Base-by-base conservation (phyloP, 331 rosid genomes). In the Malus hybrid region DNA sequence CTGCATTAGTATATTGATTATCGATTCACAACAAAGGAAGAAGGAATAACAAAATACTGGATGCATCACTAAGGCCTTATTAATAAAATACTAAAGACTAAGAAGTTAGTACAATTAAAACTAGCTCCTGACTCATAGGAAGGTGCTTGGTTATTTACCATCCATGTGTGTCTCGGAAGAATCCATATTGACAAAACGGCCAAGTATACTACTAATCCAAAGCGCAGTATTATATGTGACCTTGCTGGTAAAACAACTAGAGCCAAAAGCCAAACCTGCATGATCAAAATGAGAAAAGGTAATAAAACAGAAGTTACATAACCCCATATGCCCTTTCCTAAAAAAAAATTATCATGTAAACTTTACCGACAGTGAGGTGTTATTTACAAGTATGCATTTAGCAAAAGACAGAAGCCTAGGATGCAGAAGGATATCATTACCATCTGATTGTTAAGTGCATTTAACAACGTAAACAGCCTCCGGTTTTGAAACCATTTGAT, bases 261-360 rank as follows among this genome's bases (percentile, higher is more conserved):
- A 76, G 89, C 97, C 87, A 94, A 85, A 78, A 94, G 96, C 99
- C 99, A 94, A 78, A 91, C 89, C 97, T 94, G 89, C 74, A 84
- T 63, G 75, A 71, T 28, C 72, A 82, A 68, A 33, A 68, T 3
- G 22, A 56, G 28, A 18, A 30, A 30, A 74, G 32, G 70, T 68
- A 36, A 29, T 13, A 24, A 3, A 56, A 48, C 73, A 76, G n/a
- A 33, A 75, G 18, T 13, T 72, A 36, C 50, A 55, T 13, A 56
- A 44, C 50, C 1, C 0, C 50, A 50, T 6, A 44, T 53, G 48
- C 20, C 52, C 50, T 16, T 32, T 71, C 39, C 64, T 8, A 71
- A 16, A 3, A 19, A 14, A 7, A 3, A 5, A 4, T 55, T 55
- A 15, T n/a, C 50, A 53, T 53, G 13, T 32, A 71, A 53, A 33